Conservation (phyloP, 768 basidiomycete species). For the Leucocoprinus birnbaumii region DNA sequence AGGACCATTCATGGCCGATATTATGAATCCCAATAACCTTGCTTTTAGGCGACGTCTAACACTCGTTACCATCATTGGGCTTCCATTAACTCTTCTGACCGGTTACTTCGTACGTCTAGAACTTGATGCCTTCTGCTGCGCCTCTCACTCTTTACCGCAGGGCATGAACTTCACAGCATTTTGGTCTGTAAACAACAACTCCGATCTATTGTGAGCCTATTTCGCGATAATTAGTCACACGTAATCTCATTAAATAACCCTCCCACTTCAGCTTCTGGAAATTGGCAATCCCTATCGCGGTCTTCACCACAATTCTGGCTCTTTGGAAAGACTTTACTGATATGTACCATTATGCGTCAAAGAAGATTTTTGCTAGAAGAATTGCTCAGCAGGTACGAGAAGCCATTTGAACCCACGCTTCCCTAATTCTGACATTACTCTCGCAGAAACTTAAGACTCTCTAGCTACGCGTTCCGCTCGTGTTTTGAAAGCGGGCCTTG, state of each 20-base stretch:
- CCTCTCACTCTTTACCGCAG: slow-evolving; percentile 24
- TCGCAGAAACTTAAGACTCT: slow-evolving; percentile 1
- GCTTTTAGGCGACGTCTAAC: slow-evolving; percentile 57
- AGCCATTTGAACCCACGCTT: too few relatives aligned
- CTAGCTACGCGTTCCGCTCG: too few relatives aligned
- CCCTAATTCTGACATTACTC: too few relatives aligned
- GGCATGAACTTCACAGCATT: slow-evolving; percentile 65
- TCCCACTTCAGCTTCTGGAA: slow-evolving; percentile 56
- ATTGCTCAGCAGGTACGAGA: slow-evolving; percentile 26
- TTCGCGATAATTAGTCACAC: neutral
- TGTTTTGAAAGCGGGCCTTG: too few relatives aligned
- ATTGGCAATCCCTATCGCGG: slow-evolving; percentile 59
- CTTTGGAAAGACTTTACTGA: slow-evolving; percentile 46
- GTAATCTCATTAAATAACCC: too few relatives aligned
- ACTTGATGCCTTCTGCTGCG: neutral
- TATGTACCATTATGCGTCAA: slow-evolving; percentile 43
- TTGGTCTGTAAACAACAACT: slow-evolving; percentile 43
- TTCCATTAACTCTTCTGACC: slow-evolving; percentile 67
- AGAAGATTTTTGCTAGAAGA: slow-evolving; percentile 30
- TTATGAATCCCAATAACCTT: neutral
- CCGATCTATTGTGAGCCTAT: slow-evolving; percentile 43
- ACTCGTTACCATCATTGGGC: slow-evolving; percentile 65
- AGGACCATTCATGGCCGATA: slow-evolving; percentile 14
- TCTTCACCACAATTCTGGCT: slow-evolving; percentile 49
- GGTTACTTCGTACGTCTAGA: slow-evolving; percentile 51